Base-by-base conservation (phyloP, 129 eudicot species). In the Pulicaria dysenterica region DNA sequence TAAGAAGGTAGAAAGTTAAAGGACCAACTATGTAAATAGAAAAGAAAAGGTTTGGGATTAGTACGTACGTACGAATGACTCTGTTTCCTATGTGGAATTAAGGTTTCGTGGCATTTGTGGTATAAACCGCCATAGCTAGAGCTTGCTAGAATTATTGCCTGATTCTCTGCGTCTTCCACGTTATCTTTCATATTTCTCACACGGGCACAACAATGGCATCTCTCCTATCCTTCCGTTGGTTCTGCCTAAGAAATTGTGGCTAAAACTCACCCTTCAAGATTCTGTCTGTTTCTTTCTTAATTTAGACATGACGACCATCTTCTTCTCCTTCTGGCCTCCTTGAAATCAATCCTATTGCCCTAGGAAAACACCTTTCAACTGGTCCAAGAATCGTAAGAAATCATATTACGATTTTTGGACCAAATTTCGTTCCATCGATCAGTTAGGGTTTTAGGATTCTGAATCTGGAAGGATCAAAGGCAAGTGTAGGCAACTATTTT, bases 391-490 rank as follows among this genome's bases (percentile, higher is more conserved):
- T 81, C 80, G 75, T 77, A 69, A 74, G 40, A 41, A 24, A n/a
- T 60, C 75, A 24, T 36, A 62, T 62, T 56, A 71, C 56, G 80
- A 79, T 87, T 87, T 87, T 87, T 87, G 94, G 94, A 87, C 79
- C 93, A 81, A 73, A 72, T 74, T 70, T 72, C 69, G 37, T 70
- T 72, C 69, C 19, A 82, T 63, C 65, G 31, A 63, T 59, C 80
- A 36, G 12, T 36, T 58, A 64, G 83, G 77, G 74, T 67, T 81
- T 81, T 76, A 71, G 55, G 68, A 61, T 74, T 74, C 64, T 59
- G 38, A 55, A 72, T 79, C 74, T 24, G 50, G 41, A 74, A 69
- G 77, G 65, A 68, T 75, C 61, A 6, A 48, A 37, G 67, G 24
- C 74, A 42, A 38, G 49, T 16, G 17, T 39, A 8, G 55, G 9